These are phyloP conservation scores for Auriscalpium vulgare DNA, from an alignment of 768 basidiomycete species.

Conservation along the genomic window DNA sequence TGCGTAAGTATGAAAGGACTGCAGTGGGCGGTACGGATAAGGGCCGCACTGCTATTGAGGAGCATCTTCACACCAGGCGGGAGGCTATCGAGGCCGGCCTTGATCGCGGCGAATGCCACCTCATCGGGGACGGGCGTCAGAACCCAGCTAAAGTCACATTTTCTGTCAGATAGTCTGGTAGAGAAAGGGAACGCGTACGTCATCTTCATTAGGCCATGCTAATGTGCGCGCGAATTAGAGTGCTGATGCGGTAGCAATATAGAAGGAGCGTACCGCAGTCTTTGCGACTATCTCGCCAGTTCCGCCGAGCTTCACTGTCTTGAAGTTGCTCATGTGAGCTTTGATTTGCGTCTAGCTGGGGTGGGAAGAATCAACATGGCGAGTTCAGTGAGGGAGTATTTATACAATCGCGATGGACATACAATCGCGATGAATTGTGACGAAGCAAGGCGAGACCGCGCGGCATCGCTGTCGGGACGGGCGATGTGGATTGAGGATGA, in stretches of 20 bases:
- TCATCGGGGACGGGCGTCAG: constrained; percentile 43
- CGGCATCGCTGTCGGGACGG: too few relatives aligned
- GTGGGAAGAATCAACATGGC: too few relatives aligned
- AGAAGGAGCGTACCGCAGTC: constrained; percentile 27
- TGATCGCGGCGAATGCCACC: constrained; percentile 54
- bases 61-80: constrained; percentile 39
- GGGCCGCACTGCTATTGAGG: constrained; percentile 38
- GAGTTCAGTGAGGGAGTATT: too few relatives aligned
- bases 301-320: constrained; percentile 30
- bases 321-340: constrained; percentile 1
- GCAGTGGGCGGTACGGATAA: neutral
- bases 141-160: constrained; percentile 26
- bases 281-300: constrained; percentile 29
- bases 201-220: constrained; percentile 51
- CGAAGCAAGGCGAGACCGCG: too few relatives aligned
- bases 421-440: too few relatives aligned
- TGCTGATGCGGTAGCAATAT: too few relatives aligned
- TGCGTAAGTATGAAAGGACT: too few relatives aligned
- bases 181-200: constrained; percentile 28
- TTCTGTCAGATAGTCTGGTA: neutral
- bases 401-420: too few relatives aligned
- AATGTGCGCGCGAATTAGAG: constrained; percentile 5
- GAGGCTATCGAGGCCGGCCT: constrained; percentile 36
- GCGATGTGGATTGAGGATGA: too few relatives aligned
- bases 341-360: too few relatives aligned